These are phyloP conservation scores for Colletotrichum abscissum DNA, from an alignment of 2,329 filamentous ascomycete species.

Conservation along the genomic window DNA sequence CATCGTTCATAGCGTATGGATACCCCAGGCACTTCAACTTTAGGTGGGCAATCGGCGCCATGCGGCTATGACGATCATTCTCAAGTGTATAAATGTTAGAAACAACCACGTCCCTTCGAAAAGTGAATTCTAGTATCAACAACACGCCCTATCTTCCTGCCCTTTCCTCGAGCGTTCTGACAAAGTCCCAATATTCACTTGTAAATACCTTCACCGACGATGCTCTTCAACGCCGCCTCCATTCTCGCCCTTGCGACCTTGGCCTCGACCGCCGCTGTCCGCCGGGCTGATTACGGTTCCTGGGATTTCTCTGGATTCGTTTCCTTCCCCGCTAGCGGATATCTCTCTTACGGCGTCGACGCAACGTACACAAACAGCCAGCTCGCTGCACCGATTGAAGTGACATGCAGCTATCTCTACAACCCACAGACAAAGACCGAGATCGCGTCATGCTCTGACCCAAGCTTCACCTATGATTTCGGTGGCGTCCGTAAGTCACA, in stretches of 20 bases:
- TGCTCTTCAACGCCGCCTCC: background rate
- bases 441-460: slow-evolving; percentile 14
- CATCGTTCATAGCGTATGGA: background rate
- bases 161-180: too few relatives aligned
- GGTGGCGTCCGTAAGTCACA: slow-evolving; percentile 4
- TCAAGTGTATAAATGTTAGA: background rate
- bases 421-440: slow-evolving; percentile 3
- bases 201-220: background rate
- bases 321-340: slow-evolving; percentile 7
- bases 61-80: background rate
- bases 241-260: background rate
- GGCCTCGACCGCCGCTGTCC: background rate
- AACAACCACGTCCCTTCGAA: background rate
- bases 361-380: slow-evolving; percentile 8
- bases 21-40: too few relatives aligned
- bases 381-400: background rate
- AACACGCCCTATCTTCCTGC: background rate
- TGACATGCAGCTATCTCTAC: slow-evolving; percentile 19
- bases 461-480: slow-evolving; percentile 22
- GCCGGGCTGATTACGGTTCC: slow-evolving; percentile 10
- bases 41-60: background rate
- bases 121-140: background rate
- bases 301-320: slow-evolving; percentile 20
- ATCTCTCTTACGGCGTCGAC: slow-evolving; percentile 11
- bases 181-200: background rate